Evolutionary conservation across 2,329 filamentous ascomycete species (phyloP).

Genomic region (Xylariaceae sp.): DNA sequence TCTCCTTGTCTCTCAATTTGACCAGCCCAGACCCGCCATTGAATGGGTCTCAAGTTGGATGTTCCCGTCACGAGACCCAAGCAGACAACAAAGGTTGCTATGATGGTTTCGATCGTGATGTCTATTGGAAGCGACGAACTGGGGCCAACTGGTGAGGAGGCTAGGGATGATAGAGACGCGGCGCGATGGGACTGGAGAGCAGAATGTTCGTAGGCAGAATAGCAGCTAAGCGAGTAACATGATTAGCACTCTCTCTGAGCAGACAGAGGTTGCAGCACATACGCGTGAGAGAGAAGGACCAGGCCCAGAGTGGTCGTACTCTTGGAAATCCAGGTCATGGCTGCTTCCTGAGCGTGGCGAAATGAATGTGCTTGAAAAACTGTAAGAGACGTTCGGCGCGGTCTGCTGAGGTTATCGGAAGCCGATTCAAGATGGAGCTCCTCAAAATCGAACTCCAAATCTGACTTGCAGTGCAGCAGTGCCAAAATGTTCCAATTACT

Average conservation of each 20-base stretch:
- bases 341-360: neutral
- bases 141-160: slow-evolving; percentile 39
- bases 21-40: slow-evolving; percentile 77
- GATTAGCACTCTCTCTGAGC: neutral
- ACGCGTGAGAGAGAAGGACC: slow-evolving; percentile 83
- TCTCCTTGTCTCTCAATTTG: slow-evolving; percentile 76
- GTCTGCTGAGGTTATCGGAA: too few species aligned
- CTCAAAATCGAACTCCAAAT: too few species aligned
- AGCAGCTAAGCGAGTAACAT: slow-evolving; percentile 61
- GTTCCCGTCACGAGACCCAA: slow-evolving; percentile 77
- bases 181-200: slow-evolving; percentile 59
- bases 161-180: slow-evolving; percentile 43
- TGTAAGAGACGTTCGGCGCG: neutral
- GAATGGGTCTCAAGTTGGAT: slow-evolving; percentile 76
- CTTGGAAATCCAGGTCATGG: slow-evolving; percentile 70
- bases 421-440: too few species aligned
- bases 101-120: slow-evolving; percentile 80
- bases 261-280: slow-evolving; percentile 41
- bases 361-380: neutral
- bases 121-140: slow-evolving; percentile 67
- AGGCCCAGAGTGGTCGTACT: slow-evolving; percentile 70
- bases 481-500: too few species aligned
- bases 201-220: slow-evolving; percentile 92
- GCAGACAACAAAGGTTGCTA: slow-evolving; percentile 76
- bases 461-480: too few species aligned